Conservation (phyloP, 345 rosid species). For the Heritiera fomes region DNA sequence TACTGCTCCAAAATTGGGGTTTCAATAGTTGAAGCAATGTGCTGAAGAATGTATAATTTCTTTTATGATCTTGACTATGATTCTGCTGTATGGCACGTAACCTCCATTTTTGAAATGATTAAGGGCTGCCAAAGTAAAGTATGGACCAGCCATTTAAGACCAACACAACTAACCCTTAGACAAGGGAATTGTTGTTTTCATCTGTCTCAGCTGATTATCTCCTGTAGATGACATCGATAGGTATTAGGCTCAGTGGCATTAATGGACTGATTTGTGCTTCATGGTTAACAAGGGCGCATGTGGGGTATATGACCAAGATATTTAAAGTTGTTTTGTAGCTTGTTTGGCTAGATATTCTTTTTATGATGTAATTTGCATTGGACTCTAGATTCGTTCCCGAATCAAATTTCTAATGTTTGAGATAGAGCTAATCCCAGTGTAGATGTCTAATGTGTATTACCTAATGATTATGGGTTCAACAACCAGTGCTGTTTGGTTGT, state of each 20-base stretch:
- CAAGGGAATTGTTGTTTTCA: not conserved
- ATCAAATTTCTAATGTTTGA: conserved; percentile 1
- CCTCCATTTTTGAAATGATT: not conserved
- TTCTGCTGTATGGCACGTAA: not conserved
- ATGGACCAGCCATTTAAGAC: not conserved
- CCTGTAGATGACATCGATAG: not conserved
- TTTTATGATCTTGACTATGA: conserved; percentile 9
- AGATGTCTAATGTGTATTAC: not conserved
- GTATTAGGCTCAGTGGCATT: not conserved
- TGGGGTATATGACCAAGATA: not conserved
- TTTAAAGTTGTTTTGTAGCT: not conserved
- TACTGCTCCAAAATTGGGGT: not conserved
- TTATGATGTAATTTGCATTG: not conserved
- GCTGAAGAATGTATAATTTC: not conserved
- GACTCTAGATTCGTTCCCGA: not conserved
- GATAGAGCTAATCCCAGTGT: not conserved
- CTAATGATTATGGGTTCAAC: not conserved
- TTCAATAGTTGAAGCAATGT: not conserved
- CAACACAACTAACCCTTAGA: not conserved
- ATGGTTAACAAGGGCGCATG: conserved; percentile 6
- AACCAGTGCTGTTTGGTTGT: not conserved
- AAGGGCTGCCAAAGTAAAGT: not conserved
- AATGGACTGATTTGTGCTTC: not conserved
- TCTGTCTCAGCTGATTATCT: not conserved
- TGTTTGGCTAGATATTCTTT: not conserved